Evolutionary conservation across 441 rosid genomes (phyloP), one percentile per base, ranked within the genome.

Genomic region (Jatropha podagrica): DNA sequence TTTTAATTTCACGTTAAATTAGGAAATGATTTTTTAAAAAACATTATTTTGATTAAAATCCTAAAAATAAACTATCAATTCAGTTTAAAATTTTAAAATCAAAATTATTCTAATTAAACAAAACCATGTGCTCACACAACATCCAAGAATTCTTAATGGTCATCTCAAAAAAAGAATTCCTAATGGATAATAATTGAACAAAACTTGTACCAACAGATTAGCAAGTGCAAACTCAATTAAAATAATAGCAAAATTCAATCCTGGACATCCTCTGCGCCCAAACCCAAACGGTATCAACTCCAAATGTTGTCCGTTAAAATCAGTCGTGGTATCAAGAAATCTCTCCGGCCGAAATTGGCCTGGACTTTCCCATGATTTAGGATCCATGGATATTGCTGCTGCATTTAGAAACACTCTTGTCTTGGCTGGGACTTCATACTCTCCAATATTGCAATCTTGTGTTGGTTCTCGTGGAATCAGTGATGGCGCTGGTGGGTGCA

Each of bases 191-290:
- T 23, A 23, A 23, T 23, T 23, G 23, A 23, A 23, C 23, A 23
- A 23, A 23, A 23, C 23, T 23, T 23, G 23, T 23, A 23, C 9
- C 32, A 85, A 52, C 5, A 85, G 63, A 64, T 86, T 86, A 0
- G 87, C 89, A 0, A 83, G 71, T 10, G 77, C 85, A n/a, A 86
- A 78, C 79, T 88, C 90, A n/a, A 85, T 62, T 6, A 54, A 27
- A 20, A 78, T 74, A 0, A 73, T 59, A 4, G 81, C 84, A 37
- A 88, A 85, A n/a, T 72, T 55, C 15, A 81, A 58, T n/a, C 81
- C 91, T 5, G 89, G 88, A 69, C 88, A 86, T 17, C 49, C 82
- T 80, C 91, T 76, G 23, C 91, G 78, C 3, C 88, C 89, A 69
- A 86, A 80, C 3, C 88, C 89, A 69, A 86, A 86, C 7, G 90